Evolutionary conservation across 2,329 filamentous ascomycete species (phyloP), one percentile per base, ranked within the genome.

Genomic region (Neonectria magnoliae): DNA sequence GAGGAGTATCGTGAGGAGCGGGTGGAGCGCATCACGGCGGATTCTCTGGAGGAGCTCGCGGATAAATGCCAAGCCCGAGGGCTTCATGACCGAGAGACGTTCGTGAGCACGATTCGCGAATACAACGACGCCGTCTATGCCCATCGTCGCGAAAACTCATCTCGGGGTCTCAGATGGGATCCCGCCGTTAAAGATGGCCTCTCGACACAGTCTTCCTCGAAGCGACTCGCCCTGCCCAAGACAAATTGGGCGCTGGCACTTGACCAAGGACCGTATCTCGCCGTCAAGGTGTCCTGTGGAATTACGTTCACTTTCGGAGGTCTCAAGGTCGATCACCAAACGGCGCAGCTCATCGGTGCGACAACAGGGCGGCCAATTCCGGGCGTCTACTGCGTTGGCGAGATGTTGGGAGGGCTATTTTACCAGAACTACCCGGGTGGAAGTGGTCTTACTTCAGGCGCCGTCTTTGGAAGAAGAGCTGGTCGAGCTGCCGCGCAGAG

Each of bases 271-370:
- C 89, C 89, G 0, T 91, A 88, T 70, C 76, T 89, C 25, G 89
- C 89, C 1, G 85, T 91, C 50, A 87, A 87, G 68, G 88, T 91
- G 3, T 86, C 85, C 4, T 88, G 87, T 50, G 90, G 90, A 1
- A 84, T 92, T 16, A 91, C 89, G 0, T 92, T 91, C 68, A 91
- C 89, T 0, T 92, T 91, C 77, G 90, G 89, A 1, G 89, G 90
- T 0, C 76, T 91, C 7, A 81, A 82, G 5, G 83, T 89, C 2
- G 82, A 87, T 53, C 81, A 50, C 0, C 75, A 85, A 25, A 89
- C 85, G 0, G 82, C 86, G 0, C 81, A 80, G 3, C 84, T 91
- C 1, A 74, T 90, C 14, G 81, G 80, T 2, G 78, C 81, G 4
- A 73, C 76, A 16, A 38, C 84, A 81, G 0, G 79, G 79, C 1